Evolutionary conservation across 345 rosid genomes (phyloP).

Genomic region (Eucalyptus tenuipes): DNA sequence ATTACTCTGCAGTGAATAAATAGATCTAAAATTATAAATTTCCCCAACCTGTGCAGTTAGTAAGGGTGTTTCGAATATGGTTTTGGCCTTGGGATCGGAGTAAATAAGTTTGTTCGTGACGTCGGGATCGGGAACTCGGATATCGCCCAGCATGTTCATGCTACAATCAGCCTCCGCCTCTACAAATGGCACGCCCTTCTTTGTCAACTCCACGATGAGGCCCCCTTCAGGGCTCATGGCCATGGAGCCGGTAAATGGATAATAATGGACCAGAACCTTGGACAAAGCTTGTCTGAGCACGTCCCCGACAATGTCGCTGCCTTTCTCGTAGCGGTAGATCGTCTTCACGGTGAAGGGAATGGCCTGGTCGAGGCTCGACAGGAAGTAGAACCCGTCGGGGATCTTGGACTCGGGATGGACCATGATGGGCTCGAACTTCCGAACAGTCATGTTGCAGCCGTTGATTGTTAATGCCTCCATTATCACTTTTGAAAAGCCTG

Average conservation of each 20-base stretch:
- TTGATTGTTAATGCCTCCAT: background rate
- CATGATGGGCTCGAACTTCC: background rate
- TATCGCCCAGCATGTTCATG: constrained; percentile 3
- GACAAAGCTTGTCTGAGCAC: background rate
- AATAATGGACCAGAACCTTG: constrained; percentile 1
- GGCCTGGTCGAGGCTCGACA: constrained; percentile 4
- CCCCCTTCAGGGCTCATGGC: background rate
- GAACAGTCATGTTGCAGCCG: background rate
- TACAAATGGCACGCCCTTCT: constrained; percentile 4
- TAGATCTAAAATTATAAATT: background rate
- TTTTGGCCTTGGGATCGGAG: background rate
- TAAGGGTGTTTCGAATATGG: background rate
- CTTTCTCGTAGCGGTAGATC: background rate
- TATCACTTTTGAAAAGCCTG: background rate
- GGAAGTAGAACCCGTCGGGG: background rate
- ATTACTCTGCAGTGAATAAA: background rate
- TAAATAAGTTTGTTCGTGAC: background rate
- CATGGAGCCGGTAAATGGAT: background rate
- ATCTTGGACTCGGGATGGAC: background rate
- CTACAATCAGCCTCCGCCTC: constrained; percentile 6
- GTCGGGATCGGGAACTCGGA: constrained; percentile 2
- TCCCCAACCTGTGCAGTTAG: background rate
- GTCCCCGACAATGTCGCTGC: background rate
- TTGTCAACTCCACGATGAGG: background rate
- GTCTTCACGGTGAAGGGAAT: background rate